These are phyloP conservation scores for Escovopsis sp. DNA, from an alignment of 2,329 filamentous ascomycete genomes.

Conservation along the genomic window DNA sequence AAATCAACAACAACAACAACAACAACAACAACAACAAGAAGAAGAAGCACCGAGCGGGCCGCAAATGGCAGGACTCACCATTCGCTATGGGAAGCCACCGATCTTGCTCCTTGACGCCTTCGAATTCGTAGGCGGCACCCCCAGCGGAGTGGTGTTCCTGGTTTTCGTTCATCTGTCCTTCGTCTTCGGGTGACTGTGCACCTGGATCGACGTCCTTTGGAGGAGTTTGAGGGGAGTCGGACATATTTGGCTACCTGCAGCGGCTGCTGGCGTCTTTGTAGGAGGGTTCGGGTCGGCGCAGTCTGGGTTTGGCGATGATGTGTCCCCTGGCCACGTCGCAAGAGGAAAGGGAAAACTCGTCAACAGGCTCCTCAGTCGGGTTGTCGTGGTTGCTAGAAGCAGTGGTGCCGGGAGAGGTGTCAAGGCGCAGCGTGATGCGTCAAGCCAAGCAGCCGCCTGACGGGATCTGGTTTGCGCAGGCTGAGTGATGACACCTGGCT, in stretches of 20 bases:
- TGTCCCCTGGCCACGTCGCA: constrained; percentile 48
- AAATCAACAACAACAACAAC: no score
- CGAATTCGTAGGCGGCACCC: constrained; percentile 70
- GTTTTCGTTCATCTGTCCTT: constrained; percentile 83
- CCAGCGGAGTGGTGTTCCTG: constrained; percentile 63
- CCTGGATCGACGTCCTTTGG: constrained; percentile 89
- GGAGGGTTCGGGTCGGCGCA: constrained; percentile 44
- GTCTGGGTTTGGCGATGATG: constrained; percentile 39
- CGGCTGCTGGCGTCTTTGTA: constrained; percentile 47
- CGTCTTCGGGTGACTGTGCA: constrained; percentile 86
- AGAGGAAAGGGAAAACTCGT: constrained; percentile 33
- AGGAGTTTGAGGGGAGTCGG: constrained; percentile 71
- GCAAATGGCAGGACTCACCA: constrained; percentile 54
- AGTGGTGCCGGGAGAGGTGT: constrained; percentile 31
- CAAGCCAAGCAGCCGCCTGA: constrained; percentile 27
- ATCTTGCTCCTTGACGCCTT: constrained; percentile 94
- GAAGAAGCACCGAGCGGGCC: background rate
- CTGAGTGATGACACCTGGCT: constrained; percentile 3
- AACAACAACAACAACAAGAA: background rate
- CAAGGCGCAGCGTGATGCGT: constrained; percentile 42
- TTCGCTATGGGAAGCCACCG: constrained; percentile 99
- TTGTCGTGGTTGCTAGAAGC: constrained; percentile 20
- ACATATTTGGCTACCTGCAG: constrained; percentile 78
- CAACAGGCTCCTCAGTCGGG: constrained; percentile 15
- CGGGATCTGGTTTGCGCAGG: constrained; percentile 8